Percentiles rank a stretch among this genome's conserved stretches.
phyloP scores from a whole-genome alignment of 768 basidiomycete species.

The Xerocomellus dryophilus region DNA sequence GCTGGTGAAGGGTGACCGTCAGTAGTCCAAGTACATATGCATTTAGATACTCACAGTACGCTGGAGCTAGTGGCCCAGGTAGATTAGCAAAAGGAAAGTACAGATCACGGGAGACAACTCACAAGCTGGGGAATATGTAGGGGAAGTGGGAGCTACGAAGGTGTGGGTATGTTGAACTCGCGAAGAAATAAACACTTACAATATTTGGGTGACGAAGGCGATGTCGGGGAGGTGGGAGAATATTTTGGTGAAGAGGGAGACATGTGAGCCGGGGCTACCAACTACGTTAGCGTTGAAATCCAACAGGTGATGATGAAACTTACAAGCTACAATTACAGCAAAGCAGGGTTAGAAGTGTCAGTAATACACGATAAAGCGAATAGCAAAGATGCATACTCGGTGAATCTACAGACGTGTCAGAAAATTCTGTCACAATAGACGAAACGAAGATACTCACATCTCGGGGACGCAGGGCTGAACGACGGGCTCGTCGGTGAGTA shows the following conservation, averaged over 20 bases:
- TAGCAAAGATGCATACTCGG: constrained; percentile 57
- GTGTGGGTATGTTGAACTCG: constrained; percentile 7
- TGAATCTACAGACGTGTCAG: constrained; percentile 51
- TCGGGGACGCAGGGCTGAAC: constrained; percentile 91
- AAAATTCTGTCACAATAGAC: background rate
- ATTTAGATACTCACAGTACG: constrained; percentile 60
- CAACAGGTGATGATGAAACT: constrained; percentile 28
- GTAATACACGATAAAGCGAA: constrained; percentile 14
- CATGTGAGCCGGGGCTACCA: constrained; percentile 69
- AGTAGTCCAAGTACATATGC: background rate
- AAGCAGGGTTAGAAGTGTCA: constrained; percentile 17
- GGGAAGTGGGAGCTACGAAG: constrained; percentile 73
- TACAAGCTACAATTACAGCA: constrained; percentile 52
- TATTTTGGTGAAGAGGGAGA: constrained; percentile 92
- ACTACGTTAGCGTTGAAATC: constrained; percentile 7
- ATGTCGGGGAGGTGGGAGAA: constrained; percentile 90
- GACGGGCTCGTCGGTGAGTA: constrained; percentile 90
- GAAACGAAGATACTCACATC: constrained; percentile 52
- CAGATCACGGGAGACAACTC: constrained; percentile 34
- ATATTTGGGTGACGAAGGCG: constrained; percentile 90
- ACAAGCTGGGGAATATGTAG: constrained; percentile 87
- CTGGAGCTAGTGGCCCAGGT: constrained; percentile 50
- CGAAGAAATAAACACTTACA: constrained; percentile 47
- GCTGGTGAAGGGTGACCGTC: constrained; percentile 40
- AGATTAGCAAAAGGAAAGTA: constrained; percentile 3